Evolutionary conservation across 192 early-diverging fungal genomes (phyloP), one percentile per base, ranked within the genome.

Genomic region (Lobosporangium transversale): DNA sequence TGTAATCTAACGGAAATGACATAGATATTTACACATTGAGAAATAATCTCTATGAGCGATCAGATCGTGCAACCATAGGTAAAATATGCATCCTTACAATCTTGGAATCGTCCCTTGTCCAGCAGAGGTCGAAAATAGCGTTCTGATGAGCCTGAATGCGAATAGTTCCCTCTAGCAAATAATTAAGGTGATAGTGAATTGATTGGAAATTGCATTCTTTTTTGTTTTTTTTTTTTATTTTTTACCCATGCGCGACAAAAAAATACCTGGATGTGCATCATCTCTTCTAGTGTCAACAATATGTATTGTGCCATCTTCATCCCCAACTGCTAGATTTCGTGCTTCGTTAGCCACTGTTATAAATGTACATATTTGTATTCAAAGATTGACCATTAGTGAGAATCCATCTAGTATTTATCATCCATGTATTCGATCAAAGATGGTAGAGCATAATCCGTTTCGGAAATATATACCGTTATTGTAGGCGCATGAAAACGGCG

Each of bases 51-150:
- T 32, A 27, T n/a, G n/a, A n/a, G n/a, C n/a, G 43, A 1, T 18
- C 45, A 27, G 42, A 27, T 9, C 26, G 31, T 30, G 31, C 42
- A 18, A 58, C 29, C 15, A 0, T 2, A 53, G 8, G 29, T 14
- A 1, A 42, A 0, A 1, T 36, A 7, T 7, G 4, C 12, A 14
- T 20, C 24, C 73, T 40, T 83, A 91, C 89, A 45, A 93, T 57
- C 48, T 74, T 80, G 17, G 69, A 61, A 69, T 94, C 90, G 59
- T 93, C 89, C 5, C 62, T 63, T 29, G 87, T 87, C 94, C 94
- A 97, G 29, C 84, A 83, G 7, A 94, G 66, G 70, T 97, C 94
- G 51, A 94, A 89, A n/a, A 94, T 84, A 4, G 93, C 88, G 76
- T 94, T 94, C 30, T 83, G 69, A 49, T 97, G 94, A 0, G 88